Evolutionary conservation across 345 rosid genomes (phyloP).

Genomic region (Gossypium australe): DNA sequence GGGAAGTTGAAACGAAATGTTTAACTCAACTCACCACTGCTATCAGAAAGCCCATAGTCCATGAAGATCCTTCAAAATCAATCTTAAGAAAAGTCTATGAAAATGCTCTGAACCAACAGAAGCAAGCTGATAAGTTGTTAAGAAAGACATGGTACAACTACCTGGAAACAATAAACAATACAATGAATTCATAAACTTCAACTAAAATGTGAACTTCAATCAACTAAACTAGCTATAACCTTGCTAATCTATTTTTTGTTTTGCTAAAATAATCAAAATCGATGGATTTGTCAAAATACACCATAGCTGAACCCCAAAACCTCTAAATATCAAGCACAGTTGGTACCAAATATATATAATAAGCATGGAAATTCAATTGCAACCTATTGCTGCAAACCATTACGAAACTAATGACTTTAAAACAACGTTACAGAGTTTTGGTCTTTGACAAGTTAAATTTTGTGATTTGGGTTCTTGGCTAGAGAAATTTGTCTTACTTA

Average conservation of each 20-base stretch:
- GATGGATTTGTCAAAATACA: not conserved
- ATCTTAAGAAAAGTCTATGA: not conserved
- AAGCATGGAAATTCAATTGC: not conserved
- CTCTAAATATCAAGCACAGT: not conserved
- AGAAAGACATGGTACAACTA: not conserved
- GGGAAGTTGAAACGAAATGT: not conserved
- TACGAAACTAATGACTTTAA: not conserved
- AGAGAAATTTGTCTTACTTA: not conserved
- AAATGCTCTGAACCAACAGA: slow-evolving; percentile 12
- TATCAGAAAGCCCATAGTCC: slow-evolving; percentile 64
- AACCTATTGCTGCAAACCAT: not conserved
- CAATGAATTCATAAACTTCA: slow-evolving; percentile 2
- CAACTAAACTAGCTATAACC: not conserved
- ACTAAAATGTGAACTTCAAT: not conserved
- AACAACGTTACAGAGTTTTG: not conserved
- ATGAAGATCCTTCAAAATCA: slow-evolving; percentile 20
- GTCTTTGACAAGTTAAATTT: not conserved
- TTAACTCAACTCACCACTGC: slow-evolving; percentile 53
- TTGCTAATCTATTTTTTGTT: not conserved
- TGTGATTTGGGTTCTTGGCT: not conserved
- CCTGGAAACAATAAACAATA: slow-evolving; percentile 11
- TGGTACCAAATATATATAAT: no score
- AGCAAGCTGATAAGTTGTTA: not conserved
- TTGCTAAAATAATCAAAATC: not conserved
- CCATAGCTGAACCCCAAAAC: not conserved